Conservation (phyloP, 805 yeast genomes). For the Metschnikowia lunata region DNA sequence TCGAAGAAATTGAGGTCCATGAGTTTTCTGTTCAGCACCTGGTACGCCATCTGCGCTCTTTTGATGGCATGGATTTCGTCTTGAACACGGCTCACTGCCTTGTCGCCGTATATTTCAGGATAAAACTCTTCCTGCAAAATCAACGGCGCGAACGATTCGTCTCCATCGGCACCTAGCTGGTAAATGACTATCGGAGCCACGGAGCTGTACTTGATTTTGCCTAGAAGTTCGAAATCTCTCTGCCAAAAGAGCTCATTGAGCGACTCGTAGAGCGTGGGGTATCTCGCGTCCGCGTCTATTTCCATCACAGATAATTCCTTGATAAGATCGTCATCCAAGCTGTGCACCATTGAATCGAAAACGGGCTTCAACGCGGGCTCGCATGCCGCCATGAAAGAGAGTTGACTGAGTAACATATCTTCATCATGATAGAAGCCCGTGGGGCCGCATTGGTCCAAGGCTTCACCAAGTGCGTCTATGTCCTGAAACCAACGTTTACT, state of each 20-base stretch:
- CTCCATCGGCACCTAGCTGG: constrained; percentile 27
- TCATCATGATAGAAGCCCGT: constrained; percentile 18
- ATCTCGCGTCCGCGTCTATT: constrained; percentile 29
- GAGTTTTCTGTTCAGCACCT: constrained; percentile 21
- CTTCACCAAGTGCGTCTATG: constrained; percentile 16
- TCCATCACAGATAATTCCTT: constrained; percentile 27
- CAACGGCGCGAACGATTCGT: constrained; percentile 19
- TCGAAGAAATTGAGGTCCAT: constrained; percentile 35
- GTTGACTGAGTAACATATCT: constrained; percentile 19
- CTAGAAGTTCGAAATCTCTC: constrained; percentile 25
- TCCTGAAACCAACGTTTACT: constrained; percentile 19
- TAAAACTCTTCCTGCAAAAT: constrained; percentile 28
- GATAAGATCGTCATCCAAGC: constrained; percentile 22
- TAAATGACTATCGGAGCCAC: constrained; percentile 31
- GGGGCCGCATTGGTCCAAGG: constrained; percentile 19
- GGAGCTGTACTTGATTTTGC: constrained; percentile 24
- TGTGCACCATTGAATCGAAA: constrained; percentile 27
- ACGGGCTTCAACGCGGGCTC: constrained; percentile 15
- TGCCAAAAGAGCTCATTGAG: constrained; percentile 38
- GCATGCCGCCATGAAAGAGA: constrained; percentile 14
- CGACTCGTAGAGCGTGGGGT: constrained; percentile 25
- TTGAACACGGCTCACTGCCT: constrained; percentile 17
- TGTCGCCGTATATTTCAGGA: constrained; percentile 32
- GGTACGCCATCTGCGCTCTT: constrained; percentile 18
- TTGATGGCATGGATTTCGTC: constrained; percentile 18